A percentile compares a stretch with the other conserved stretches of the same genome.
These are phyloP conservation scores for Rhodosporidiobolus odoratus DNA, from an alignment of 768 basidiomycete genomes.

Conservation along the genomic window DNA sequence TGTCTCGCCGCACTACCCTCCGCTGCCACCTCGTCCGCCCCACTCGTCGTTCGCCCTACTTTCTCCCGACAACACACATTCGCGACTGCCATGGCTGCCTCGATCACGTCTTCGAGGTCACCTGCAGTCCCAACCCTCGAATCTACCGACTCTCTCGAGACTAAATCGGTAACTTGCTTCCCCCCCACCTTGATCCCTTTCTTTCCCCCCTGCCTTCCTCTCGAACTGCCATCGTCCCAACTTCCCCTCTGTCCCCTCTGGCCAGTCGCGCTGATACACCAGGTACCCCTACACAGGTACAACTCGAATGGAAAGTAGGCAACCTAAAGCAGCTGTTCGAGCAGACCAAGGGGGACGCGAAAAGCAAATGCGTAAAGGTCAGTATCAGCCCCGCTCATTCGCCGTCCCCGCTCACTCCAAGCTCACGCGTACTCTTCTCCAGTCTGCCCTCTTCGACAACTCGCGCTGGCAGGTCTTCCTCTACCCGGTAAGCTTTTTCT, in stretches of 20 bases:
- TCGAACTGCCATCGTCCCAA: background rate
- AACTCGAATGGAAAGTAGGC: slow-evolving; percentile 48
- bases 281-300: slow-evolving; percentile 38
- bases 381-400: background rate
- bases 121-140: slow-evolving; percentile 3
- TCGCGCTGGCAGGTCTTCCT: slow-evolving; percentile 50
- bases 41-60: too few species aligned
- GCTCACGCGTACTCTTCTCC: background rate
- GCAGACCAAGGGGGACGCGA: slow-evolving; percentile 46
- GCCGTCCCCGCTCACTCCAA: background rate
- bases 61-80: too few species aligned
- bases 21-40: too few species aligned
- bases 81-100: too few species aligned
- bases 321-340: slow-evolving; percentile 48
- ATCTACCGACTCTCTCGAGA: slow-evolving; percentile 24
- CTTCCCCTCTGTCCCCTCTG: too few species aligned
- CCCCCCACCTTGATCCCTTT: background rate
- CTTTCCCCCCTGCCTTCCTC: background rate
- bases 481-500: slow-evolving; percentile 44
- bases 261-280: too few species aligned
- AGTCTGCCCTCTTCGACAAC: slow-evolving; percentile 40
- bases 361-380: slow-evolving; percentile 45
- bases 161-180: slow-evolving; percentile 1
- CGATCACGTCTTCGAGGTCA: too few species aligned
- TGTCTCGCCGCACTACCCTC: too few species aligned